These are phyloP conservation scores for Nakazawaea ishiwadae DNA, from an alignment of 805 yeast genomes.

Conservation along the genomic window DNA sequence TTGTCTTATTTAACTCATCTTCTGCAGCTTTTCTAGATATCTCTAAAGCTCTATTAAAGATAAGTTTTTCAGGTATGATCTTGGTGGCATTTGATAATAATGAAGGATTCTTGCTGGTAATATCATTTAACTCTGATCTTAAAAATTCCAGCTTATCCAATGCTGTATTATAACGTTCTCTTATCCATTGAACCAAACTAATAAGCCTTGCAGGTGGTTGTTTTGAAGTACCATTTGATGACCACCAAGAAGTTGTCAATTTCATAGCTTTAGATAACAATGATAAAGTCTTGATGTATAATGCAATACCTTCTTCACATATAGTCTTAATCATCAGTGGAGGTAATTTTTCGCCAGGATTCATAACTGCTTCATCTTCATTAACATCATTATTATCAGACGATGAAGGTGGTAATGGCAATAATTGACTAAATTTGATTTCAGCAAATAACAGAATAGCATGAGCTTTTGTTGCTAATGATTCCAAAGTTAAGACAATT, in stretches of 20 bases:
- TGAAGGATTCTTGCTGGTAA: conserved; percentile 16
- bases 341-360: conserved; percentile 43
- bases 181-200: conserved; percentile 83
- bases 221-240: conserved; percentile 32
- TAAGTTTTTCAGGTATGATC: conserved; percentile 73
- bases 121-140: conserved; percentile 46
- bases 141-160: conserved; percentile 84
- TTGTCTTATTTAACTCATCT: conserved; percentile 74
- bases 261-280: conserved; percentile 83
- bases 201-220: conserved; percentile 44
- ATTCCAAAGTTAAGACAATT: conserved; percentile 51
- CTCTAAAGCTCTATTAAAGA: conserved; percentile 91
- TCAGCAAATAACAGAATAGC: conserved; percentile 88
- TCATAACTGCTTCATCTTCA: conserved; percentile 22
- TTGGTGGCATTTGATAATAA: conserved; percentile 11
- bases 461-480: conserved; percentile 83
- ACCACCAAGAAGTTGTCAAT: conserved; percentile 90
- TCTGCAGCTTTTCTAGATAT: conserved; percentile 90
- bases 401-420: conserved; percentile 64
- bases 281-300: conserved; percentile 81
- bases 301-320: conserved; percentile 80
- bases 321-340: conserved; percentile 51
- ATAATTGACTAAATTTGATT: conserved; percentile 79
- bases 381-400: conserved; percentile 1
- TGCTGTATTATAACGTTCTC: conserved; percentile 84